Conservation (phyloP, 1,284 basidiomycete species). For the Earliella scabrosa region DNA sequence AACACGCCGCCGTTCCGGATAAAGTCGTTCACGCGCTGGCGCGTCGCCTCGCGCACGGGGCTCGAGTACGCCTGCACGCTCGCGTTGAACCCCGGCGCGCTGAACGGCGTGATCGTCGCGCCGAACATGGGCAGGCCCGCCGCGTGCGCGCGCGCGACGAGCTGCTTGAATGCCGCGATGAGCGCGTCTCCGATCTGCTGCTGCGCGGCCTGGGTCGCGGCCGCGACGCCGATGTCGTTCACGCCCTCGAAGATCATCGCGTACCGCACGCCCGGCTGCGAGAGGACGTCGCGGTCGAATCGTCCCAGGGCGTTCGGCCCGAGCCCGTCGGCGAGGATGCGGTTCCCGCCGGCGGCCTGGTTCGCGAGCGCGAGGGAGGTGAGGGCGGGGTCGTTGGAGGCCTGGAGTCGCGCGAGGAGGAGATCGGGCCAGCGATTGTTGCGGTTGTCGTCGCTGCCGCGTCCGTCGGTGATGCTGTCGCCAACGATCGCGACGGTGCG, state of each 20-base stretch:
- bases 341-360: slow-evolving; percentile 56
- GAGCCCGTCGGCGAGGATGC: slow-evolving; percentile 51
- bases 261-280: slow-evolving; percentile 47
- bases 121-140: slow-evolving; percentile 48
- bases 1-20: slow-evolving; percentile 47
- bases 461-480: slow-evolving; percentile 50
- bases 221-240: slow-evolving; percentile 53
- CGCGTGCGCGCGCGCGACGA: slow-evolving; percentile 46
- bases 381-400: slow-evolving; percentile 32
- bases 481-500: slow-evolving; percentile 49
- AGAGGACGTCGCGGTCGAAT: slow-evolving; percentile 53
- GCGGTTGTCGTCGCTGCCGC: slow-evolving; percentile 40
- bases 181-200: slow-evolving; percentile 42
- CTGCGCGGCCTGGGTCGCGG: slow-evolving; percentile 40
- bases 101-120: slow-evolving; percentile 56
- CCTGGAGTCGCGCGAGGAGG: slow-evolving; percentile 45
- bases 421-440: slow-evolving; percentile 52
- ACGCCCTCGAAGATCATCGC: slow-evolving; percentile 58
- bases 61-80: slow-evolving; percentile 43
- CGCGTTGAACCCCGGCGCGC: slow-evolving; percentile 35
- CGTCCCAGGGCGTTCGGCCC: slow-evolving; percentile 51
- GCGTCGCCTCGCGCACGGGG: slow-evolving; percentile 43
- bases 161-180: slow-evolving; percentile 50
- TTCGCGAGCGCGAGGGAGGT: slow-evolving; percentile 47
- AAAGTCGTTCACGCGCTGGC: slow-evolving; percentile 47